Evolutionary conservation across 306 rosid species (phyloP), one percentile per base, ranked within the genome.

Genomic region (Quercus dentata): DNA sequence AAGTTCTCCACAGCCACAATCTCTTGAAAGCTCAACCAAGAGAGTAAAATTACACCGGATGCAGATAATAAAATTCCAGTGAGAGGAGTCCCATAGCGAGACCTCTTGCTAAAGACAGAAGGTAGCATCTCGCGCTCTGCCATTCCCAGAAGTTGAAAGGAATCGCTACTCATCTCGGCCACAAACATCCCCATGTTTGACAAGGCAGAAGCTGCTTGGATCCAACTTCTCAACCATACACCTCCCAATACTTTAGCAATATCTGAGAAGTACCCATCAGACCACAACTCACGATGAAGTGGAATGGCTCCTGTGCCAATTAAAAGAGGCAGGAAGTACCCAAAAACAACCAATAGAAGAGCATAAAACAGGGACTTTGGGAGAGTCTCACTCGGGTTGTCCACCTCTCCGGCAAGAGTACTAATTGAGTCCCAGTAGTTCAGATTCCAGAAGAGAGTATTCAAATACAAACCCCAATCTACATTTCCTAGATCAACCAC

Each of bases 171-270:
- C 91, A 92, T 92, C 80, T 90, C 92, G 19, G 91, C 89, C 62
- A 88, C 81, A 73, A 90, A 92, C 89, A 90, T 86, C 25, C 97
- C 94, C 94, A 89, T 87, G 75, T 89, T 89, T 75, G 97, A 92
- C 72, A 89, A 64, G 7, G 97, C 97, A 79, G 94, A 75, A 4
- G 93, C 90, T 9, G 83, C 82, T 69, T 87, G 90, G 75, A 90
- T 75, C 93, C 94, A 90, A 19, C 19, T 35, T 80, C 91, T 88
- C 63, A 87, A 76, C 93, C 93, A 92, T 44, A 84, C 80, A 7
- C 94, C 93, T 21, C 93, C 94, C 7, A 90, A 74, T 10, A 81
- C 44, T 76, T 49, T 81, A 38, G 87, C 92, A 71, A 87, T 84
- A 6, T 90, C 87, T 5, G 97, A 85, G 63, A 90, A 92, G 76